phyloP scores from a whole-genome alignment of 2,329 filamentous ascomycete species.

The Colletotrichum sp. region DNA sequence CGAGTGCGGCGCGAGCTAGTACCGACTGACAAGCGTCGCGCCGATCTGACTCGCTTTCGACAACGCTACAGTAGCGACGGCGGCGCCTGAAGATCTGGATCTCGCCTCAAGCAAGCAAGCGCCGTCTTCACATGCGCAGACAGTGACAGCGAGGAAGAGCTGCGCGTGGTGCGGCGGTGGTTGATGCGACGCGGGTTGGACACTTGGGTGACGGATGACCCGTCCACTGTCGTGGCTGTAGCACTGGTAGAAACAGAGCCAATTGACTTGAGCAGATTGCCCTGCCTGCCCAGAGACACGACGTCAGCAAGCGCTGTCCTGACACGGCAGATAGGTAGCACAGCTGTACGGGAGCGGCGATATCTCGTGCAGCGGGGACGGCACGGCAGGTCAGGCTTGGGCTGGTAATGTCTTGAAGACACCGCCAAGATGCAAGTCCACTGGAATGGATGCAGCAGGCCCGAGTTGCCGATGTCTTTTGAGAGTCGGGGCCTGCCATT shows the following conservation, averaged over 20 bases:
- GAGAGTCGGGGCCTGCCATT: background rate
- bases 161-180: background rate
- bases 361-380: background rate
- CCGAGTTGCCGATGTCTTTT: background rate
- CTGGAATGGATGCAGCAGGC: background rate
- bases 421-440: background rate
- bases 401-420: background rate
- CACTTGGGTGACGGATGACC: background rate
- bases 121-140: slow-evolving; percentile 17
- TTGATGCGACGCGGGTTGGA: background rate
- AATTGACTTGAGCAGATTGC: background rate
- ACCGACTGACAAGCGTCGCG: background rate
- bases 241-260: background rate
- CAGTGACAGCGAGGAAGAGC: background rate
- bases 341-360: background rate
- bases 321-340: background rate
- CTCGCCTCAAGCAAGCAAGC: slow-evolving; percentile 4
- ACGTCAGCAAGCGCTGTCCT: background rate
- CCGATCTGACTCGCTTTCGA: slow-evolving; percentile 10
- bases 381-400: background rate
- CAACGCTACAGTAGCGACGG: background rate
- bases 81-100: slow-evolving; percentile 3
- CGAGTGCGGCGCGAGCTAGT: background rate
- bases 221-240: background rate
- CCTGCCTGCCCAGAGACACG: background rate